These are phyloP conservation scores for Aspergillus hiratsukae DNA, from an alignment of 2,329 filamentous ascomycete genomes.

Conservation along the genomic window DNA sequence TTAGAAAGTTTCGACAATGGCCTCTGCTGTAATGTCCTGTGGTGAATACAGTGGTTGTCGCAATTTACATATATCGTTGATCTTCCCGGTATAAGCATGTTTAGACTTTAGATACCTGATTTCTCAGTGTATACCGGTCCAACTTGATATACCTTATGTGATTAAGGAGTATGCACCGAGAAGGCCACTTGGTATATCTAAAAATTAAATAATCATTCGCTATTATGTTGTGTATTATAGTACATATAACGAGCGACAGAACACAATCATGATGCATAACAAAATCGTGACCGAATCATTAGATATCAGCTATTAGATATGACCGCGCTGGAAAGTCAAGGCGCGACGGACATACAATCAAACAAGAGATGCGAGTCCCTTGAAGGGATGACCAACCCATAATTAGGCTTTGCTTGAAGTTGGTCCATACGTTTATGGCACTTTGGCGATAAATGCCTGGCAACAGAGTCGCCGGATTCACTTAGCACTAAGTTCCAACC, in stretches of 20 bases:
- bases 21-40: not conserved
- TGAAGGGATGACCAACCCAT: not conserved
- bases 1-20: not conserved
- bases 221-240: too few relatives aligned
- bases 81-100: not conserved
- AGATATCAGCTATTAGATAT: not conserved
- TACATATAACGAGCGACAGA: not conserved
- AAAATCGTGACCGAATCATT: not conserved
- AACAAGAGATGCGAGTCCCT: not conserved
- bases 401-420: not conserved
- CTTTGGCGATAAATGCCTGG: not conserved
- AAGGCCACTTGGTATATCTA: too few relatives aligned
- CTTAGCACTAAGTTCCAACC: not conserved
- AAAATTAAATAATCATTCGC: not conserved
- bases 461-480: not conserved
- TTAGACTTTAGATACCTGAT: too few relatives aligned
- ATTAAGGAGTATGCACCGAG: not conserved
- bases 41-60: not conserved
- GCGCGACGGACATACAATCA: not conserved
- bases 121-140: too few relatives aligned
- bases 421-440: not conserved
- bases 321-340: not conserved
- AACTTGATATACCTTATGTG: not conserved
- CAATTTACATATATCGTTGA: not conserved
- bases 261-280: not conserved